phyloP scores from a whole-genome alignment of 192 early-diverging fungal genomes.

The Cetraspora pellucida region DNA sequence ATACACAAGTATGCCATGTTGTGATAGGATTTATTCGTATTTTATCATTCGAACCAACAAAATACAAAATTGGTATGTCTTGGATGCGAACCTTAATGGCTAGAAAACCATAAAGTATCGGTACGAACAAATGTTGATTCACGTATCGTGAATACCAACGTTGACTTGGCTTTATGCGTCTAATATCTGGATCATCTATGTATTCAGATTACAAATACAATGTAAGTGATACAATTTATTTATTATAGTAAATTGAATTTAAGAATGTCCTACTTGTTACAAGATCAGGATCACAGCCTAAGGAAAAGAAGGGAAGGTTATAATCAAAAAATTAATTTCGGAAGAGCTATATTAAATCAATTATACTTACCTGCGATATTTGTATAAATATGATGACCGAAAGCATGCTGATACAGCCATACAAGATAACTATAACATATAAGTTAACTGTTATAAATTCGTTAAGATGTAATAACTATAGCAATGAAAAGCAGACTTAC shows the following conservation, averaged over 20 bases:
- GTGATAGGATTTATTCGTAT: constrained; percentile 53
- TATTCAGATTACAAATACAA: background rate
- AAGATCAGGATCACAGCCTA: constrained; percentile 57
- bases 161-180: constrained; percentile 56
- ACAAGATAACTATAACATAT: constrained; percentile 38
- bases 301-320: background rate
- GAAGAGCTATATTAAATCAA: background rate
- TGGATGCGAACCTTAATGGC: constrained; percentile 56
- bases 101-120: constrained; percentile 54
- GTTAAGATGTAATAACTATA: background rate
- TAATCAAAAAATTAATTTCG: background rate
- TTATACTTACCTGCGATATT: constrained; percentile 48
- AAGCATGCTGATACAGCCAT: constrained; percentile 61
- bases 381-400: constrained; percentile 63
- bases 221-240: background rate
- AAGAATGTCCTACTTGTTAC: constrained; percentile 32
- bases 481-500: background rate
- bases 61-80: constrained; percentile 55
- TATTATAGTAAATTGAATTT: background rate
- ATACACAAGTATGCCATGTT: constrained; percentile 50
- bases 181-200: constrained; percentile 49
- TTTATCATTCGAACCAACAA: constrained; percentile 50
- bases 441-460: background rate
- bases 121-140: constrained; percentile 54
- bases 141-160: constrained; percentile 54